Conservation (phyloP, 225 moss, liverwort and hornwort genomes). For the Pseudisothecium myosuroides region DNA sequence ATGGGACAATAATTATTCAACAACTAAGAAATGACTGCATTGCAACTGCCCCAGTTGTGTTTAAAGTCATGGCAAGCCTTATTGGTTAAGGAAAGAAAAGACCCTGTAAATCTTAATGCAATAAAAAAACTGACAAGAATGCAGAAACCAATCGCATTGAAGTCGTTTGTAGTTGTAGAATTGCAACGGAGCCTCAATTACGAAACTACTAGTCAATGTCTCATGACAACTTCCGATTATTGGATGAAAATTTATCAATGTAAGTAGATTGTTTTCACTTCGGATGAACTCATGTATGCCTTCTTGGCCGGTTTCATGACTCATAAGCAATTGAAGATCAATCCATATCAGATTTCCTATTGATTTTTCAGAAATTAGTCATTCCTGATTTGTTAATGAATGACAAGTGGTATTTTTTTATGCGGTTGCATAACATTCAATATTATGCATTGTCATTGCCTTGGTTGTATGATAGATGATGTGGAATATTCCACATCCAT, state of each 20-base stretch:
- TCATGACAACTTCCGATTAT: background rate
- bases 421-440: too few relatives aligned
- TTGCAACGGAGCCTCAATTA: background rate
- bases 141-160: accelerated
- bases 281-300: background rate
- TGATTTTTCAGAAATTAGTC: too few relatives aligned
- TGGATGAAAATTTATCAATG: background rate
- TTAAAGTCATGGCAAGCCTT: background rate
- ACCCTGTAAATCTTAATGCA: background rate
- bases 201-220: background rate
- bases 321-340: background rate
- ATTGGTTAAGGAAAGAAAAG: background rate
- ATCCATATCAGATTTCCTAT: accelerated
- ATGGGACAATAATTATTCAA: background rate
- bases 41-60: background rate
- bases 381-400: too few relatives aligned
- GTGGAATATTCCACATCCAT: too few relatives aligned
- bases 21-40: background rate
- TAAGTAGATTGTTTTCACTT: background rate
- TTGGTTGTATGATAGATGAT: too few relatives aligned
- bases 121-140: background rate
- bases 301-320: background rate
- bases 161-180: background rate
- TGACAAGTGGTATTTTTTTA: too few relatives aligned
- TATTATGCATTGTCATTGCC: too few relatives aligned